Conservation (phyloP, 1,284 basidiomycete genomes). For the Cryptococcus sp. region DNA sequence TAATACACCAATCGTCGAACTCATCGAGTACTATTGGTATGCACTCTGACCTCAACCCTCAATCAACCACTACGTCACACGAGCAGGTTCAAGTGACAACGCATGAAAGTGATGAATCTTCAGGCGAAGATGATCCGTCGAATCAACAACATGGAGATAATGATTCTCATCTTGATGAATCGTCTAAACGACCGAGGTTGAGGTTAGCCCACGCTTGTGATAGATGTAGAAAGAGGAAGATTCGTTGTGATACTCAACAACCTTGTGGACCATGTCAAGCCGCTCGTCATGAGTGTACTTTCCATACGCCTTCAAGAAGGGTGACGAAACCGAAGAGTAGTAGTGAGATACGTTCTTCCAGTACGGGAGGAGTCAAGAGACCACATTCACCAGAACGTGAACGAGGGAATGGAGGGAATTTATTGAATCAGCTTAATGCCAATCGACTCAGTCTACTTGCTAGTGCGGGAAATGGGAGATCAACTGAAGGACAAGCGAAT, state of each 20-base stretch:
- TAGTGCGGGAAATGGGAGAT: neutral
- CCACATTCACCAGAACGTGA: conserved; percentile 16
- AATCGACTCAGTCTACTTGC: neutral
- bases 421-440: neutral
- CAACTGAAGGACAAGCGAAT: conserved; percentile 27
- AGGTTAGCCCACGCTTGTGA: conserved; percentile 44
- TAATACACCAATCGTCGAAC: too few species aligned
- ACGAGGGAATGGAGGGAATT: neutral
- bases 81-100: neutral
- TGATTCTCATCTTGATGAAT: too few species aligned
- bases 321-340: conserved; percentile 38
- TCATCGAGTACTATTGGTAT: too few species aligned
- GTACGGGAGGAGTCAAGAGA: conserved; percentile 15
- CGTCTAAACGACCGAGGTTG: conserved; percentile 41
- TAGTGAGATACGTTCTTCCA: conserved; percentile 4
- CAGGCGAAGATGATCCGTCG: neutral
- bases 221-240: conserved; percentile 42
- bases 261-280: conserved; percentile 48
- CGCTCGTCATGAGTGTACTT: conserved; percentile 46
- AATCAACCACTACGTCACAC: too few species aligned
- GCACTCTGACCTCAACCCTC: too few species aligned
- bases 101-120: neutral
- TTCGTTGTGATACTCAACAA: conserved; percentile 47
- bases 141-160: neutral
- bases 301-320: conserved; percentile 46